Evolutionary conservation across 345 rosid genomes (phyloP).

Genomic region (Eutrema yunnanense): DNA sequence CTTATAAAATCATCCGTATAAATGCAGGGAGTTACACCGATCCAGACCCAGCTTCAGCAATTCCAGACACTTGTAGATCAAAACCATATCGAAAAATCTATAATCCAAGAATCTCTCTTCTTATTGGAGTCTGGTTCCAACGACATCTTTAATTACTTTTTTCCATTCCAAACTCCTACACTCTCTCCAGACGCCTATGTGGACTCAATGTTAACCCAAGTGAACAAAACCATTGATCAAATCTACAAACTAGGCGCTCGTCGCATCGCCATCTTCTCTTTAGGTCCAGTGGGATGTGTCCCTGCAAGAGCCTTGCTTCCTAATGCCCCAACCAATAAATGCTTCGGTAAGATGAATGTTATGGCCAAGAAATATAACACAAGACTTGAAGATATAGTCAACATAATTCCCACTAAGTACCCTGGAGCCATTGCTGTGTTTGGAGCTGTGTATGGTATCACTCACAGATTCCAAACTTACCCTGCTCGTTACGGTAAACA

Average conservation of each 20-base stretch:
- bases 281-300: conserved; percentile 56
- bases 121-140: conserved; percentile 59
- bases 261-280: conserved; percentile 45
- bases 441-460: conserved; percentile 45
- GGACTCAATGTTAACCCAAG: conserved; percentile 40
- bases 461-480: conserved; percentile 36
- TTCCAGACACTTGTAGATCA: conserved; percentile 40
- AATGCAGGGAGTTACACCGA: conserved; percentile 43
- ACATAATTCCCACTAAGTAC: conserved; percentile 27
- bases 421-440: conserved; percentile 40
- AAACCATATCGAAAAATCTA: conserved; percentile 26
- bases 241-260: conserved; percentile 48
- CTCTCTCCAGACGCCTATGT: conserved; percentile 41
- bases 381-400: conserved; percentile 43
- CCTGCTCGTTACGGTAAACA: conserved; percentile 49
- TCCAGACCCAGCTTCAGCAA: conserved; percentile 48
- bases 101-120: conserved; percentile 38
- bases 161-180: conserved; percentile 23
- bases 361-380: conserved; percentile 50
- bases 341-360: conserved; percentile 47
- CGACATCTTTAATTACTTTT: conserved; percentile 51
- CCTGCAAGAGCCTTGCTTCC: conserved; percentile 57
- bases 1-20: neutral
- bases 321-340: conserved; percentile 36
- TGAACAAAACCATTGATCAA: conserved; percentile 25